Evolutionary conservation across 352 stramenopile species (phyloP).

Genomic region (Pythium vanterpoolii): DNA sequence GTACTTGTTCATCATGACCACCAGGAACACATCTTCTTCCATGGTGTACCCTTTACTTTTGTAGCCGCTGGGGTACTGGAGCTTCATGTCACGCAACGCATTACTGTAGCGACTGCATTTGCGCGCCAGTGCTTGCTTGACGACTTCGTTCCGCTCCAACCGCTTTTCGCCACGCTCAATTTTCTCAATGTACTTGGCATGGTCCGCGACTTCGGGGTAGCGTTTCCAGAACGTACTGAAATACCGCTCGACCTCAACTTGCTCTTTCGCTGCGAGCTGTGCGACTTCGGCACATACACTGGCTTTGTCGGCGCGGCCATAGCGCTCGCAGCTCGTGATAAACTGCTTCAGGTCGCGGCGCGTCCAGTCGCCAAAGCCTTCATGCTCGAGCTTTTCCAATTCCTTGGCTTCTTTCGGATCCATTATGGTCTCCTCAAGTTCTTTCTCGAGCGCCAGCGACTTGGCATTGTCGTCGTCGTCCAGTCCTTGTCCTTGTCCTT

Average conservation of each 20-base stretch:
- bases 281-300: constrained; percentile 91
- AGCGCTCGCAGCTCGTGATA: constrained; percentile 91
- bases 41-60: constrained; percentile 95
- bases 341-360: constrained; percentile 88
- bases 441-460: constrained; percentile 70
- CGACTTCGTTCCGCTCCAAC: constrained; percentile 93
- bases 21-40: constrained; percentile 98
- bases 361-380: constrained; percentile 97
- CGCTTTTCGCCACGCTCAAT: constrained; percentile 97
- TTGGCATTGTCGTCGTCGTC: constrained; percentile 48
- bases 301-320: constrained; percentile 90
- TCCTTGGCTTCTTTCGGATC: constrained; percentile 58
- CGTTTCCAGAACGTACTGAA: constrained; percentile 95
- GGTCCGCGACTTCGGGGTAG: constrained; percentile 92
- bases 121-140: constrained; percentile 94
- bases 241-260: constrained; percentile 92
- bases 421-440: constrained; percentile 78
- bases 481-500: too few relatives aligned
- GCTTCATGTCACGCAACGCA: constrained; percentile 85
- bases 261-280: constrained; percentile 88
- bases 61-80: constrained; percentile 85
- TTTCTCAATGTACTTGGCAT: constrained; percentile 91
- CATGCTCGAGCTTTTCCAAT: constrained; percentile 67
- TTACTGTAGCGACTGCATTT: constrained; percentile 96
- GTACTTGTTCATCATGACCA: constrained; percentile 99